These are phyloP conservation scores for Scleroderma bovista DNA, from an alignment of 768 basidiomycete genomes.

Conservation along the genomic window DNA sequence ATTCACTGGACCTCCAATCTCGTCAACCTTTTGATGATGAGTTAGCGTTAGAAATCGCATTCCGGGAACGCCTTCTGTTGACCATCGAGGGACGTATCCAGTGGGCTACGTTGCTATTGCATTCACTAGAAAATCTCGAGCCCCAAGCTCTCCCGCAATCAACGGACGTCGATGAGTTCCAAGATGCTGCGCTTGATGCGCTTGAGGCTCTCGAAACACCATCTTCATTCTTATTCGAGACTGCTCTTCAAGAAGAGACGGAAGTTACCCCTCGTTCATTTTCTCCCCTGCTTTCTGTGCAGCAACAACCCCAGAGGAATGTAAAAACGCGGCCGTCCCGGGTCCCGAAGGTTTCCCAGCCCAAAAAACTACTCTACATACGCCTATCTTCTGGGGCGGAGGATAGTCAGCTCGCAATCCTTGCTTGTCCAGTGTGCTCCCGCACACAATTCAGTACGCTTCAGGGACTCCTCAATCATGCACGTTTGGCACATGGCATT, in stretches of 20 bases:
- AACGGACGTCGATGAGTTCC: conserved; percentile 29
- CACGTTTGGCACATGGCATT: conserved; percentile 41
- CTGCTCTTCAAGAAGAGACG: conserved; percentile 14
- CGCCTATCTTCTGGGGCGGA: conserved; percentile 27
- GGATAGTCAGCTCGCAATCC: conserved; percentile 26
- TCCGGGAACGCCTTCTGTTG: conserved; percentile 36
- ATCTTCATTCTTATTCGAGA: conserved; percentile 33
- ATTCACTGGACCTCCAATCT: conserved; percentile 8
- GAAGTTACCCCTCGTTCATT: conserved; percentile 18
- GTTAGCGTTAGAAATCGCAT: conserved; percentile 38
- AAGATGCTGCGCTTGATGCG: conserved; percentile 38
- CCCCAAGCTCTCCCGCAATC: conserved; percentile 8
- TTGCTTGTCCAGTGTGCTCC: conserved; percentile 39
- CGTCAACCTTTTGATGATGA: conserved; percentile 30
- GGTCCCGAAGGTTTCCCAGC: conserved; percentile 21
- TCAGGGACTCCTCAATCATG: conserved; percentile 49
- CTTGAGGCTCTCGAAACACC: conserved; percentile 37
- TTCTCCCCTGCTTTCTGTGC: conserved; percentile 11
- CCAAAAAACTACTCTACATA: conserved; percentile 37
- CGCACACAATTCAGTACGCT: conserved; percentile 46
- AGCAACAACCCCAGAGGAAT: conserved; percentile 11
- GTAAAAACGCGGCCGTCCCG: conserved; percentile 24
- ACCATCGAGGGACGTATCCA: conserved; percentile 40
- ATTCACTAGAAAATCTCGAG: conserved; percentile 23
- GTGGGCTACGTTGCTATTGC: conserved; percentile 40